These are phyloP conservation scores for Anacardium occidentale DNA, from an alignment of 345 rosid species.

Conservation along the genomic window DNA sequence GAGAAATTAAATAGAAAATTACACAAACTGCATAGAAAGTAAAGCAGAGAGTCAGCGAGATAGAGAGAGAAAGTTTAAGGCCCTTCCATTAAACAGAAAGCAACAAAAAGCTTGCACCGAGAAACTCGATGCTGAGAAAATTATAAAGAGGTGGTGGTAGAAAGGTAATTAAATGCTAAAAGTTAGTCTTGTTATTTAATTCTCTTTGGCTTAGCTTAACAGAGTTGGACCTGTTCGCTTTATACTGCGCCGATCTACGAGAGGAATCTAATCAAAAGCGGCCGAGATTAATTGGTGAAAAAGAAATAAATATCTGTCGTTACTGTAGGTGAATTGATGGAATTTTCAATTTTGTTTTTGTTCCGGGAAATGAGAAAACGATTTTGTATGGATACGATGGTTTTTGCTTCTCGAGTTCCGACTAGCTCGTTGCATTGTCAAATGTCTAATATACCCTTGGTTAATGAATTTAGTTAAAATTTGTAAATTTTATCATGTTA, in stretches of 20 bases:
- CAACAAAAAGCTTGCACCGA: slow-evolving; percentile 48
- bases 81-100: slow-evolving; percentile 62
- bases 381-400: slow-evolving; percentile 14
- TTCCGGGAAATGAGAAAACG: slow-evolving; percentile 11
- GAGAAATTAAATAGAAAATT: slow-evolving; percentile 17
- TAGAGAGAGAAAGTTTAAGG: slow-evolving; percentile 34
- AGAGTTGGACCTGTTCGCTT: slow-evolving; percentile 22
- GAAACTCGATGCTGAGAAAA: slow-evolving; percentile 23
- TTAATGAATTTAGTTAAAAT: neutral
- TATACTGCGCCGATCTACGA: slow-evolving; percentile 19
- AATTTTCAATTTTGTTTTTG: slow-evolving; percentile 18
- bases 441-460: slow-evolving; percentile 8
- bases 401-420: no score
- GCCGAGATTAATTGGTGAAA: slow-evolving; percentile 9
- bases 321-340: slow-evolving; percentile 36
- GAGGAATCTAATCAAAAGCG: slow-evolving; percentile 35
- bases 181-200: slow-evolving; percentile 14
- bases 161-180: slow-evolving; percentile 24
- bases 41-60: slow-evolving; percentile 21
- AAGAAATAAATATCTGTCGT: slow-evolving; percentile 38
- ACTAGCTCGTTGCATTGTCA: neutral
- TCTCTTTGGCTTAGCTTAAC: neutral
- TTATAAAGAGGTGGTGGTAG: slow-evolving; percentile 21
- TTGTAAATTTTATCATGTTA: no score
- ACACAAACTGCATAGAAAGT: slow-evolving; percentile 32